Evolutionary conservation across 225 moss, liverwort and hornwort species (phyloP).

Genomic region (Marchantia paleacea): DNA sequence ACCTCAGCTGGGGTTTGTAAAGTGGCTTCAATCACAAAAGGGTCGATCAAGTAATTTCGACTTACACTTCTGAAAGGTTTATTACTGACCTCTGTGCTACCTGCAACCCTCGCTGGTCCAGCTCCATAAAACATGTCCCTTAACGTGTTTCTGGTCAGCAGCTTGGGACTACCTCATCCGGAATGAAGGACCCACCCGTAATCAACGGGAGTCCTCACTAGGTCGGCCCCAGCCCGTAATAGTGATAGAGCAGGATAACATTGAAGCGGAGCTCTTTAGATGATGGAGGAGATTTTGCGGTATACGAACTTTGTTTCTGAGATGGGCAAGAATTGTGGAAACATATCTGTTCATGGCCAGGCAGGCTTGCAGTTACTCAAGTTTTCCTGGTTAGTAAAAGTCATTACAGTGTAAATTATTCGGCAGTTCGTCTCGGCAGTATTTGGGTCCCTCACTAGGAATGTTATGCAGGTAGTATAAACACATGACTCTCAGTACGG

Average conservation of each 20-base stretch:
- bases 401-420: slow-evolving; percentile 11
- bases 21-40: slow-evolving; percentile 64
- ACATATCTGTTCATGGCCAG: neutral
- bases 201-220: too few species aligned
- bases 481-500: too few species aligned
- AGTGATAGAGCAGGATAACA: too few species aligned
- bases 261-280: too few species aligned
- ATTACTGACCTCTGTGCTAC: neutral
- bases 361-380: neutral
- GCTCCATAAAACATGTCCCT: too few species aligned
- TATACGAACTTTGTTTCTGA: neutral
- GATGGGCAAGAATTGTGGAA: neutral
- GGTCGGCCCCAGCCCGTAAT: too few species aligned
- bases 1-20: slow-evolving; percentile 65
- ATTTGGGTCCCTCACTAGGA: neutral
- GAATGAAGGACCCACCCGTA: too few species aligned
- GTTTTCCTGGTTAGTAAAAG: slow-evolving; percentile 1
- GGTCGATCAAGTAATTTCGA: slow-evolving; percentile 52
- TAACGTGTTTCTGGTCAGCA: too few species aligned
- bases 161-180: too few species aligned
- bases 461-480: neutral
- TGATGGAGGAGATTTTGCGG: too few species aligned
- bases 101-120: neutral
- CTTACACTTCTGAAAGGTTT: neutral
- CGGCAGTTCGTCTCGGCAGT: neutral